These are phyloP conservation scores for Niveomyces coronatus DNA, from an alignment of 2,329 filamentous ascomycete species.

Conservation along the genomic window DNA sequence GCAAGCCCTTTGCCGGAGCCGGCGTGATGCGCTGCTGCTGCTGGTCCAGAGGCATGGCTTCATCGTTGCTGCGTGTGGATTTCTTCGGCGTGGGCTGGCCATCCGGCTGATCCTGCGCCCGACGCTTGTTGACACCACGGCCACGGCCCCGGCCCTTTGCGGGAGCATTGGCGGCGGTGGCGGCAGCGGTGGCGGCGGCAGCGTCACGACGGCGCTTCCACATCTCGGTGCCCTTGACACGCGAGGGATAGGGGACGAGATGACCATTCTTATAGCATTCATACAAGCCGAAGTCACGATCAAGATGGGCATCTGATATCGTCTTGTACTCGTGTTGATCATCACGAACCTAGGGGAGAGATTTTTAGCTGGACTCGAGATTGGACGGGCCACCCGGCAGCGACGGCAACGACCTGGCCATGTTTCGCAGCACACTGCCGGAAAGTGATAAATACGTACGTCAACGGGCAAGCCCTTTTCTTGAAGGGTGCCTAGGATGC, in stretches of 20 bases:
- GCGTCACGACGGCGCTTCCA: conserved; percentile 27
- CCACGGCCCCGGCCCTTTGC: conserved; percentile 24
- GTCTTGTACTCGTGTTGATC: conserved; percentile 34
- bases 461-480: conserved; percentile 36
- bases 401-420: no score
- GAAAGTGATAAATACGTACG: conserved; percentile 28
- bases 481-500: conserved; percentile 33
- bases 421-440: no score
- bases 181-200: conserved; percentile 27
- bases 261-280: conserved; percentile 29
- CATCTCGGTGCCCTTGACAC: conserved; percentile 32
- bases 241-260: conserved; percentile 35
- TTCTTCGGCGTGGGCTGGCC: conserved; percentile 41
- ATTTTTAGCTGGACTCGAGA: conserved; percentile 10
- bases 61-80: conserved; percentile 25
- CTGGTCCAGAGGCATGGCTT: conserved; percentile 17
- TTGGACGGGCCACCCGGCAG: conserved; percentile 10
- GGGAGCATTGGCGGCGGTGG: conserved; percentile 16
- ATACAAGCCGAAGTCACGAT: conserved; percentile 33
- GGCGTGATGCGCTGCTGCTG: conserved; percentile 19
- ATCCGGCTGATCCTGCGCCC: conserved; percentile 38
- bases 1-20: conserved; percentile 27
- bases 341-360: conserved; percentile 27
- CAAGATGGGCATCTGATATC: conserved; percentile 33
- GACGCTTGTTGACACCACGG: conserved; percentile 33